Evolutionary conservation across 2,329 filamentous ascomycete species (phyloP).

Genomic region (Fusarium pseudograminearum): DNA sequence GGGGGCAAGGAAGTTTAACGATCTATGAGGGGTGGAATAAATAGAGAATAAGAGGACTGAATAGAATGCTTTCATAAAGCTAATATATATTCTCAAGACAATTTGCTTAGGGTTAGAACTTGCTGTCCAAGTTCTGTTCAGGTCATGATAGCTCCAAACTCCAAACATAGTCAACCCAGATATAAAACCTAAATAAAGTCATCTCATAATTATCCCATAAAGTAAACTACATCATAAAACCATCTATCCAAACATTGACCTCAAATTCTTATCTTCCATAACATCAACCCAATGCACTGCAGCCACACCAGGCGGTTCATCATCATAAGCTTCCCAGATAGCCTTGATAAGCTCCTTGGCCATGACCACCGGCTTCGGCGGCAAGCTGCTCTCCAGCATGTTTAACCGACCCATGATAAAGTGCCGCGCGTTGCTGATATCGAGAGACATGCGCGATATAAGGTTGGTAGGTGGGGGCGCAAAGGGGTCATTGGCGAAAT

Average conservation of each 20-base stretch:
- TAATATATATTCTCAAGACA: neutral
- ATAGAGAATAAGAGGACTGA: too few species aligned
- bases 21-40: constrained; percentile 36
- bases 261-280: constrained; percentile 53
- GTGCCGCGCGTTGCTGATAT: constrained; percentile 54
- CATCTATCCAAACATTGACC: constrained; percentile 52
- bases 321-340: constrained; percentile 57
- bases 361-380: constrained; percentile 57
- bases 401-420: constrained; percentile 56
- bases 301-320: constrained; percentile 49
- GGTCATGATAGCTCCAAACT: neutral
- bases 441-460: constrained; percentile 49
- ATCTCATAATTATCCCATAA: too few species aligned
- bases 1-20: constrained; percentile 55
- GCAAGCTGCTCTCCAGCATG: constrained; percentile 55
- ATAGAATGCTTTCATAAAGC: constrained; percentile 19
- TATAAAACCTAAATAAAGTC: neutral
- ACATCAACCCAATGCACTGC: constrained; percentile 59
- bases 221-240: neutral
- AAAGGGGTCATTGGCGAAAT: constrained; percentile 19
- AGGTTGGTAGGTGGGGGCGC: constrained; percentile 23
- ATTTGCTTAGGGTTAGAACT: too few species aligned
- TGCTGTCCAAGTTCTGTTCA: neutral
- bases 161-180: neutral
- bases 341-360: constrained; percentile 57